Evolutionary conservation across 73 alveolate genomes (phyloP), one percentile per base, ranked within the genome.

Genomic region (Effrenium voratum): DNA sequence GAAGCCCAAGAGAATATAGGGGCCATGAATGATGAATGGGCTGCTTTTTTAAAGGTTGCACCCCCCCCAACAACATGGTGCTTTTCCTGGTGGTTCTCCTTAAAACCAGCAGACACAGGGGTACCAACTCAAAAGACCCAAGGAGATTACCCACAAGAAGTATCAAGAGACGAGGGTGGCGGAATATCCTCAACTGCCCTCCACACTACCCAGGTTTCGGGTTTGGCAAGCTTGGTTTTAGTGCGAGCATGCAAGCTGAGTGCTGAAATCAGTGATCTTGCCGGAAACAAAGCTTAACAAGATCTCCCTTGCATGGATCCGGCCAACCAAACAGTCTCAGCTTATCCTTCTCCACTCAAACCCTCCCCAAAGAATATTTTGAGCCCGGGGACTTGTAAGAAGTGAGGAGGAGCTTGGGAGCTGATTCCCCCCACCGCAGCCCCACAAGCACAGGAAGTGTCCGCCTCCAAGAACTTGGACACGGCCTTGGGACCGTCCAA

Each of bases 381-480:
- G 22, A 28, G 38, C 38, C 76, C 32, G 32, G 32, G 38, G 10
- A 15, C 76, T 34, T 63, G 76, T 5, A 19, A 13, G 38, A 13
- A 12, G 63, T 12, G 19, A 8, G 26, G 26, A 12, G 63, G 19
- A 52, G 26, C 63, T 19, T 19, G 8, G 63, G 19, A 52, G 26
- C 63, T 52, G 19, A 52, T n/a, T n/a, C 4, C 76, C 76, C 32
- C 38, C 8, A 63, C 76, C 76, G 8, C 8, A 28, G 38, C 5
- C 38, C 38, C 76, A 4, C 41, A 44, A 76, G 6, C 8, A 52
- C 8, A 52, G 10, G 24, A 26, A 28, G 40, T 5, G 8, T 55
- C 38, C 5, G 75, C 93, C 93, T 85, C 93, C 81, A 85, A 34
- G 60, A 85, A 85, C 41, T 85, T 55, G 60, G 93, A 85, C 32